phyloP scores from a whole-genome alignment of 2,329 filamentous ascomycete genomes.

The Aphanoascus verrucosus region DNA sequence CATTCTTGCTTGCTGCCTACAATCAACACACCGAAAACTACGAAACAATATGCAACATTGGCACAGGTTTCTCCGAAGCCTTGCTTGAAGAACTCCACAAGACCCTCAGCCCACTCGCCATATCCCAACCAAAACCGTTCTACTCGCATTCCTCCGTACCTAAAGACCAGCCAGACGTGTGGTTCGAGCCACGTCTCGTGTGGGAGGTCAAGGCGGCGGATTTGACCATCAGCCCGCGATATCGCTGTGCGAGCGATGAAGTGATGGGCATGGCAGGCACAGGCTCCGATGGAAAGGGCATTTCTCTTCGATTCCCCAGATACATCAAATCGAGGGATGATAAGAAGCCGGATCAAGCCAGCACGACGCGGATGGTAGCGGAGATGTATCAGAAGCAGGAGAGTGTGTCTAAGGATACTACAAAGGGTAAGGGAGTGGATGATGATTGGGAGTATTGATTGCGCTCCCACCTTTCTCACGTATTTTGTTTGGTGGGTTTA shows the following conservation, averaged over 20 bases:
- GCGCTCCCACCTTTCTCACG: no score
- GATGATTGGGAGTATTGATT: slow-evolving; percentile 92
- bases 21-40: slow-evolving; percentile 70
- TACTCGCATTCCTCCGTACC: slow-evolving; percentile 74
- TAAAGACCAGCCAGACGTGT: slow-evolving; percentile 94
- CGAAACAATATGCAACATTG: slow-evolving; percentile 96
- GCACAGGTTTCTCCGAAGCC: slow-evolving; percentile 92
- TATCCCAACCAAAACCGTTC: slow-evolving; percentile 87
- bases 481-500: neutral
- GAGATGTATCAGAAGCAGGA: slow-evolving; percentile 98
- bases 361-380: slow-evolving; percentile 70
- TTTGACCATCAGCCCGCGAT: slow-evolving; percentile 80
- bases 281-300: slow-evolving; percentile 59
- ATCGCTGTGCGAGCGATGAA: slow-evolving; percentile 80
- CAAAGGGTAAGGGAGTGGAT: slow-evolving; percentile 72
- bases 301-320: slow-evolving; percentile 80
- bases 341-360: slow-evolving; percentile 90
- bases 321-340: slow-evolving; percentile 90
- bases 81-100: slow-evolving; percentile 77
- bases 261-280: slow-evolving; percentile 56
- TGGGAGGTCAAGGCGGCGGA: slow-evolving; percentile 99
- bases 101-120: slow-evolving; percentile 63
- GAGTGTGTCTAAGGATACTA: slow-evolving; percentile 71
- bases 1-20: slow-evolving; percentile 90
- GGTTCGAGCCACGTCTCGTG: slow-evolving; percentile 89